Evolutionary conservation across 495 filamentous ascomycete genomes (phyloP).

Genomic region (Aspergillus ostianus): DNA sequence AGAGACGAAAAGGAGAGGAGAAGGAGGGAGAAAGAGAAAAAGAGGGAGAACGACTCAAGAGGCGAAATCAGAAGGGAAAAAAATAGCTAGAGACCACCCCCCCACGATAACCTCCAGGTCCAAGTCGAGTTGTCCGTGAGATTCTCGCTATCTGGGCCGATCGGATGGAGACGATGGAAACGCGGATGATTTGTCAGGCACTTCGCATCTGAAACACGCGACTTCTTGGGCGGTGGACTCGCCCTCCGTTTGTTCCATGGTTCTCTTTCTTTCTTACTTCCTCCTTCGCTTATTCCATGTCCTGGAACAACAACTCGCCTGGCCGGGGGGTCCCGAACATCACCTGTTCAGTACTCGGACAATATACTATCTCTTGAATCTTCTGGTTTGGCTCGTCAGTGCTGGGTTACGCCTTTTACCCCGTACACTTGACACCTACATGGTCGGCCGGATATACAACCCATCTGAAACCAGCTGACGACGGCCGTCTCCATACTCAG

Average conservation of each 20-base stretch:
- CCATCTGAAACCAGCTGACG: conserved; percentile 7
- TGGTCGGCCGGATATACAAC: neutral
- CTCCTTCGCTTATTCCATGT: no score
- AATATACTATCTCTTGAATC: no score
- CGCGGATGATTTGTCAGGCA: conserved; percentile 7
- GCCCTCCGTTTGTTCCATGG: neutral
- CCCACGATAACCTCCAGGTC: neutral
- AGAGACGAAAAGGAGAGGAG: neutral
- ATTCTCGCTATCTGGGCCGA: neutral
- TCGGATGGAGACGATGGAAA: neutral
- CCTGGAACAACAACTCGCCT: no score
- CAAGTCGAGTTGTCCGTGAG: neutral
- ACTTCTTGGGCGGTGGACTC: neutral
- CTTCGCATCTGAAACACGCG: conserved; percentile 3
- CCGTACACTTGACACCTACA: no score
- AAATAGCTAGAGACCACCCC: neutral
- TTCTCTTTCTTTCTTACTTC: neutral
- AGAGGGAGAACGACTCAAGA: neutral
- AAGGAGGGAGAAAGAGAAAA: neutral
- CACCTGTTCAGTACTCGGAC: no score
- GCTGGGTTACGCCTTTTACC: no score
- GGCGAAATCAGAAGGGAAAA: neutral
- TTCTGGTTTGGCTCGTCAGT: no score
- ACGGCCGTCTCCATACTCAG: conserved; percentile 2
- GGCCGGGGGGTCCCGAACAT: no score